Evolutionary conservation across 2,329 filamentous ascomycete genomes (phyloP).

Genomic region (Raffaelea ambrosiae): DNA sequence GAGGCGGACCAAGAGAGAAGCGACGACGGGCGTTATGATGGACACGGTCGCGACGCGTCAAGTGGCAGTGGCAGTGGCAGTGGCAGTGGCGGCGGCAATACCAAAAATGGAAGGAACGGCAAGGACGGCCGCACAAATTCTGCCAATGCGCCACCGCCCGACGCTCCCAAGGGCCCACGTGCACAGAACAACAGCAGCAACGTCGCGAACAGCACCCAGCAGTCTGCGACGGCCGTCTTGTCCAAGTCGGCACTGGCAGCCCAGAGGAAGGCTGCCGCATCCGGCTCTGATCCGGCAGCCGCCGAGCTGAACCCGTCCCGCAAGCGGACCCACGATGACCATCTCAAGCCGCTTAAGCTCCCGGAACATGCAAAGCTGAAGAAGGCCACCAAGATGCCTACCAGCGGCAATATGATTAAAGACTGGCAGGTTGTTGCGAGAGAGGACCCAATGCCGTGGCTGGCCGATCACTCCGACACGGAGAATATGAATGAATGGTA

Average conservation of each 20-base stretch:
- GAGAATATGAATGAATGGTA: conserved; percentile 49
- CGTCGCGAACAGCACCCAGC: neutral
- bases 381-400: conserved; percentile 37
- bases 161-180: conserved; percentile 8
- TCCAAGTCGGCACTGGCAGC: neutral
- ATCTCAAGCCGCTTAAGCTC: conserved; percentile 42
- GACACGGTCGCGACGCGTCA: neutral
- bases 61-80: neutral
- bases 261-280: neutral
- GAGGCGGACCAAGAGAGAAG: too few relatives aligned
- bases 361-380: conserved; percentile 44
- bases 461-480: conserved; percentile 45
- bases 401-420: conserved; percentile 39
- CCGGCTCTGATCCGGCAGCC: neutral
- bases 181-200: neutral
- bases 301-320: conserved; percentile 31
- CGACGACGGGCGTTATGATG: neutral
- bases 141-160: neutral
- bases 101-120: conserved; percentile 1
- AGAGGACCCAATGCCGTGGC: conserved; percentile 55
- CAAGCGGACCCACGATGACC: conserved; percentile 67
- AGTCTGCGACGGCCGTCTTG: too few relatives aligned
- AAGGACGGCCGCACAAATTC: neutral
- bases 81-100: neutral
- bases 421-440: conserved; percentile 40